Evolutionary conservation across 805 yeast species (phyloP), one percentile per base, ranked within the genome.

Genomic region (Metschnikowia lochheadii): DNA sequence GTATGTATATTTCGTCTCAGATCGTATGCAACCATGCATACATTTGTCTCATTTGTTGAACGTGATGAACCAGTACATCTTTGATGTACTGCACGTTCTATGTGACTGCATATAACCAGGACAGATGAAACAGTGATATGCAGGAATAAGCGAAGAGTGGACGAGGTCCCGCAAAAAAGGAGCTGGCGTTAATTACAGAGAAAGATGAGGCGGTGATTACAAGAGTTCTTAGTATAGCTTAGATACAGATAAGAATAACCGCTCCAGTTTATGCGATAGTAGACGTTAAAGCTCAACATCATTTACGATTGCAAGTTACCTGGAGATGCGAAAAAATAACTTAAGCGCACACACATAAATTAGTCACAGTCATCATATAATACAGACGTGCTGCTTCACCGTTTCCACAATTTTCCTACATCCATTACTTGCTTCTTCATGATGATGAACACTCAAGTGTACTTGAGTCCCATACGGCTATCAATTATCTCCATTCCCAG

Each of bases 401-500:
- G 17, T 23, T 23, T 6, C 41, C 5, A 3, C 17, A n/a, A 6
- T 8, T 14, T 23, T 5, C 21, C 20, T n/a, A 21, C 11, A 7
- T 17, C 21, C 8, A 15, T 18, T 21, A 31, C 40, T 13, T 6
- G 11, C 26, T 37, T 37, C 8, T 8, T 18, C 4, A 34, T 13
- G 10, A 36, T 32, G 13, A 72, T 73, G 75, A 70, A 68, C 61
- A 75, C 76, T 34, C 80, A 79, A 52, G 78, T 78, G 1, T 78
- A 78, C 53, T 60, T 81, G 39, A 75, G 76, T 60, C 71, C 73
- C 11, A 71, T 76, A 4, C 60, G 65, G 42, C 67, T 82, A 40
- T 71, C 80, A 23, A 69, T 82, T 23, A 66, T 82, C 49, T 79
- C 85, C 2, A 73, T 82, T 18, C 81, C 84, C 1, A 63, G 84